These are phyloP conservation scores for Mrakiaceae sp. DNA, from an alignment of 1,284 basidiomycete species.

Conservation along the genomic window DNA sequence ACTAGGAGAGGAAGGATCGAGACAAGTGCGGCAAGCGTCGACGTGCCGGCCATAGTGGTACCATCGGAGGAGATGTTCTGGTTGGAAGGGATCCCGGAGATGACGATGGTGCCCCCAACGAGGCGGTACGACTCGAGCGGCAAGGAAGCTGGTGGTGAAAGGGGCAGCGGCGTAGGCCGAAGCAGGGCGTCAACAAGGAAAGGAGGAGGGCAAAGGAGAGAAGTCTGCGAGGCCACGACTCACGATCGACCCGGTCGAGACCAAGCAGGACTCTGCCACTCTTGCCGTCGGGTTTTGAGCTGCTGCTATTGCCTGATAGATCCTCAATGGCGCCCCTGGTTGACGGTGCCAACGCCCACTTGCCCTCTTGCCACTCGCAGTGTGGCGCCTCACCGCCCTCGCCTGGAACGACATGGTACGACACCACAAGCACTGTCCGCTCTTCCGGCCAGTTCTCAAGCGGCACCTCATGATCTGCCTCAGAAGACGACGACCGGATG, in stretches of 20 bases:
- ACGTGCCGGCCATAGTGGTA: not conserved
- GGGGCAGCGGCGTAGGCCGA: not conserved
- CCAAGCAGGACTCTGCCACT: not conserved
- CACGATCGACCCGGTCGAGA: not conserved
- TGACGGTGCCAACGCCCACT: not conserved
- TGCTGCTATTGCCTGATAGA: not conserved
- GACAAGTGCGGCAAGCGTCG: not conserved
- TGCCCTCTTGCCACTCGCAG: not conserved
- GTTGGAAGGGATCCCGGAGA: not conserved
- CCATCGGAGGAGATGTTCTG: not conserved
- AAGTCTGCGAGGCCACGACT: not conserved
- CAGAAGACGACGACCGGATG: no score
- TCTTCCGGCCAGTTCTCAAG: no score
- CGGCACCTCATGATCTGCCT: no score
- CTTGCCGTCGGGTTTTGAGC: not conserved
- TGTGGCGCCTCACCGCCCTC: not conserved
- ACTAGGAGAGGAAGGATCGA: not conserved
- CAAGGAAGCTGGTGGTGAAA: not conserved
- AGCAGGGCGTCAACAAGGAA: not conserved
- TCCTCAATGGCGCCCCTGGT: no score
- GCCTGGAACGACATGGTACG: no score
- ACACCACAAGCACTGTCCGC: no score
- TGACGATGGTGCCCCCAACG: constrained; percentile 13
- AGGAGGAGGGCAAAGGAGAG: not conserved
- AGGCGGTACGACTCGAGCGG: constrained; percentile 1